Evolutionary conservation across 768 basidiomycete genomes (phyloP).

Genomic region (Tylopilus vinaceipallidus): DNA sequence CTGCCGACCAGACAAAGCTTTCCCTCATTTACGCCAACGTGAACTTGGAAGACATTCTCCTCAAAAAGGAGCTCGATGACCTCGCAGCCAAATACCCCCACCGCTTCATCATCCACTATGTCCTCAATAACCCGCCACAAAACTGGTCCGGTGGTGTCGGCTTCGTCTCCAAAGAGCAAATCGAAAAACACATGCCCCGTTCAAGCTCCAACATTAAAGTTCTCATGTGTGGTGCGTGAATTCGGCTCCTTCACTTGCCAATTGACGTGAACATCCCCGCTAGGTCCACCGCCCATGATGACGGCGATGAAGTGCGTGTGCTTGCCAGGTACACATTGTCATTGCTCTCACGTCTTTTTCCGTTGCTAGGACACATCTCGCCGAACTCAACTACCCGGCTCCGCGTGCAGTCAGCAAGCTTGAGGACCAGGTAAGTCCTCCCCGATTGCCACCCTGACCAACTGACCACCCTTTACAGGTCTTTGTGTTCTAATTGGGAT

Average conservation of each 20-base stretch:
- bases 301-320: conserved; percentile 72
- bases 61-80: conserved; percentile 83
- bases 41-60: conserved; percentile 86
- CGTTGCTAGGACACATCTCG: conserved; percentile 74
- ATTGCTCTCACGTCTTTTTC: conserved; percentile 2
- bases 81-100: conserved; percentile 60
- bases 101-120: conserved; percentile 82
- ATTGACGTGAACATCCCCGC: background rate
- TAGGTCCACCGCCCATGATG: conserved; percentile 77
- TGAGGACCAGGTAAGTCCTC: conserved; percentile 65
- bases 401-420: conserved; percentile 93
- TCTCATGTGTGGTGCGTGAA: conserved; percentile 76
- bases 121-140: conserved; percentile 91
- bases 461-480: conserved; percentile 32
- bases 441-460: too few species aligned
- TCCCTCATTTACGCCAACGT: conserved; percentile 97
- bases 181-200: conserved; percentile 75
- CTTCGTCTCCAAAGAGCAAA: conserved; percentile 91
- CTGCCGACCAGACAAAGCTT: conserved; percentile 78
- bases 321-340: background rate
- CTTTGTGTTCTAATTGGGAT: conserved; percentile 37
- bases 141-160: conserved; percentile 88
- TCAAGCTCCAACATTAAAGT: conserved; percentile 70
- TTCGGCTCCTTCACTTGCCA: conserved; percentile 9
- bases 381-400: conserved; percentile 81